Evolutionary conservation across 1,284 basidiomycete genomes (phyloP).

Genomic region (Chondrostereum purpureum): DNA sequence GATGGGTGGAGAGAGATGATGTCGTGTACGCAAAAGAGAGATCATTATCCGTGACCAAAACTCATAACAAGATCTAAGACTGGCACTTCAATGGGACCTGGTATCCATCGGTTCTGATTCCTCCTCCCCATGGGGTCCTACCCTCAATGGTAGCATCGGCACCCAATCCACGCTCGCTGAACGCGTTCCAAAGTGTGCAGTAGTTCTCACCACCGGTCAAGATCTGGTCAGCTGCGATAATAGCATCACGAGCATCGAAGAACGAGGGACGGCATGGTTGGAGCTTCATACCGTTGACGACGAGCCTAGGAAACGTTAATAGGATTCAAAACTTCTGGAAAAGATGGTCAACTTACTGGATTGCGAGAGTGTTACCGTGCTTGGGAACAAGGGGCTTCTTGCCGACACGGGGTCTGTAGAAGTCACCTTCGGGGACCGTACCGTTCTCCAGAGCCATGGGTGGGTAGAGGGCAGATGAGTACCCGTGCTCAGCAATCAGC

Average conservation of each 20-base stretch:
- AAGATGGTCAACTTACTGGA: conserved; percentile 47
- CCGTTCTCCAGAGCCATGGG: conserved; percentile 59
- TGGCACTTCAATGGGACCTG: neutral
- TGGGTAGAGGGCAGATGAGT: conserved; percentile 74
- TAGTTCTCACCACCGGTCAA: conserved; percentile 90
- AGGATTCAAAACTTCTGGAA: conserved; percentile 3
- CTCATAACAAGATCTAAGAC: too few relatives aligned
- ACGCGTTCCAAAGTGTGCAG: conserved; percentile 86
- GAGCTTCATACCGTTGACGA: conserved; percentile 90
- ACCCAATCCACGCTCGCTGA: conserved; percentile 79
- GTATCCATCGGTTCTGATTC: conserved; percentile 46
- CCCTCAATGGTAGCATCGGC: conserved; percentile 68
- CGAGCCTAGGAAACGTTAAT: conserved; percentile 38
- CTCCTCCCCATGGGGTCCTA: conserved; percentile 93
- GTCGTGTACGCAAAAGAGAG: too few relatives aligned
- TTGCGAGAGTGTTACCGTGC: conserved; percentile 84
- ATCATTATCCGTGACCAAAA: too few relatives aligned
- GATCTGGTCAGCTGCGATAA: conserved; percentile 87
- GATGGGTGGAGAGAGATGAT: too few relatives aligned
- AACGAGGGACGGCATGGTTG: conserved; percentile 89
- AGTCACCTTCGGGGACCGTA: conserved; percentile 59
- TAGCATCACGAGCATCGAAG: conserved; percentile 89
- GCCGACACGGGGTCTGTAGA: conserved; percentile 52
- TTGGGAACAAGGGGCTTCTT: conserved; percentile 74
- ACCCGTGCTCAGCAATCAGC: conserved; percentile 79